These are phyloP conservation scores for Sporothrix variecibatus DNA, from an alignment of 2,329 filamentous ascomycete species.

Conservation along the genomic window DNA sequence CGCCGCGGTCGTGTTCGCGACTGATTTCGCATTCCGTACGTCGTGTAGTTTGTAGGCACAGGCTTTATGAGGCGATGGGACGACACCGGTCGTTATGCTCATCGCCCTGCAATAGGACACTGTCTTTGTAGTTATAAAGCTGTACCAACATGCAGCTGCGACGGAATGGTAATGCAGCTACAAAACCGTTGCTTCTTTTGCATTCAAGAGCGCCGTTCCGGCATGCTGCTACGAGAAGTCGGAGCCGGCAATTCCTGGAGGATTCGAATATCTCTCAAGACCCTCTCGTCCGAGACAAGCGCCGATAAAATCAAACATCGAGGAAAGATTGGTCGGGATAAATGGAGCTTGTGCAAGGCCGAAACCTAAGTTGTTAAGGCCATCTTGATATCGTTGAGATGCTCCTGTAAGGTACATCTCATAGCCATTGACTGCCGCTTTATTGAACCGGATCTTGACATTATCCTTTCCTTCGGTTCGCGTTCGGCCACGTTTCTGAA, in stretches of 20 bases:
- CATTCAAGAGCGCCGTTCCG: not conserved
- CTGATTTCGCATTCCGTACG: not conserved
- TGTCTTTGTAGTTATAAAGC: not conserved
- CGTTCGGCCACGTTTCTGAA: not conserved
- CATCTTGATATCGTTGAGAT: not conserved
- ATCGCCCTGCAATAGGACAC: not conserved
- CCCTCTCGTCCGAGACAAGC: conserved; percentile 17
- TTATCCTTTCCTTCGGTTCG: not conserved
- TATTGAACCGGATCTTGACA: not conserved
- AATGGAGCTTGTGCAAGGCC: not conserved
- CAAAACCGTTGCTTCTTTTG: not conserved
- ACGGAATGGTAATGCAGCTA: not conserved
- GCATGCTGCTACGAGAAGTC: not conserved
- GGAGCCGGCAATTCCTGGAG: conserved; percentile 6
- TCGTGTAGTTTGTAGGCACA: too few relatives aligned
- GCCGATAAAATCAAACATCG: not conserved
- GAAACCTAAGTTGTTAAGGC: too few relatives aligned
- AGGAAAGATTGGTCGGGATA: not conserved
- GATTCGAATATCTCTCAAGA: not conserved
- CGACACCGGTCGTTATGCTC: not conserved
- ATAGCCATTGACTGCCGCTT: not conserved
- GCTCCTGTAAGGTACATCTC: not conserved
- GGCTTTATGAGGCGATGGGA: not conserved
- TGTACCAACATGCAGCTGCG: not conserved
- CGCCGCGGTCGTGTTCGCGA: not conserved